phyloP scores from a whole-genome alignment of 345 rosid species.

The Eucalyptus erythrocorys region DNA sequence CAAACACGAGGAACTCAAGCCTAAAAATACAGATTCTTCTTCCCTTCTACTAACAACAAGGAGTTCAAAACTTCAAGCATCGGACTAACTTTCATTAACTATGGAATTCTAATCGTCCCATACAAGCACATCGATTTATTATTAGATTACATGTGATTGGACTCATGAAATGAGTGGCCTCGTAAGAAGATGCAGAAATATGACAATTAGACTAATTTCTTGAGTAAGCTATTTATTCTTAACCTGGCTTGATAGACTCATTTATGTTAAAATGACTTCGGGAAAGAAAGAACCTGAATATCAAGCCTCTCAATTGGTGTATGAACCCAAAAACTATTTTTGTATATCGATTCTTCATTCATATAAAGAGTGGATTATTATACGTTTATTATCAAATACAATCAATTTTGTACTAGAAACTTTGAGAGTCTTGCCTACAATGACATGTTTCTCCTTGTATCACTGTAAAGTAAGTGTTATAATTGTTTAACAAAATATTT shows the following conservation, averaged over 20 bases:
- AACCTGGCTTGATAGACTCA: background rate
- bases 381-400: background rate
- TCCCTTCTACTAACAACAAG: background rate
- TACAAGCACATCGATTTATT: background rate
- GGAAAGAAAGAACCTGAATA: background rate
- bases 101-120: background rate
- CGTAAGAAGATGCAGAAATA: background rate
- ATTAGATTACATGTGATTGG: background rate
- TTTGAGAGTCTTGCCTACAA: background rate
- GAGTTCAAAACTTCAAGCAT: background rate
- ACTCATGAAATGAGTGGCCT: background rate
- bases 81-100: background rate
- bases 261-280: background rate
- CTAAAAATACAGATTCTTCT: background rate
- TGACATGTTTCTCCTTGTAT: background rate
- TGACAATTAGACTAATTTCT: background rate
- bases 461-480: background rate
- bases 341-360: background rate
- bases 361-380: background rate
- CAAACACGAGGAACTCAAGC: background rate
- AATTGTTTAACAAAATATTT: background rate
- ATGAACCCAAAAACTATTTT: background rate
- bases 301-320: background rate
- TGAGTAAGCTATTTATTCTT: background rate
- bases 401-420: background rate